Evolutionary conservation across 441 rosid species (phyloP), one percentile per base, ranked within the genome.

Genomic region (Sinapis alba): DNA sequence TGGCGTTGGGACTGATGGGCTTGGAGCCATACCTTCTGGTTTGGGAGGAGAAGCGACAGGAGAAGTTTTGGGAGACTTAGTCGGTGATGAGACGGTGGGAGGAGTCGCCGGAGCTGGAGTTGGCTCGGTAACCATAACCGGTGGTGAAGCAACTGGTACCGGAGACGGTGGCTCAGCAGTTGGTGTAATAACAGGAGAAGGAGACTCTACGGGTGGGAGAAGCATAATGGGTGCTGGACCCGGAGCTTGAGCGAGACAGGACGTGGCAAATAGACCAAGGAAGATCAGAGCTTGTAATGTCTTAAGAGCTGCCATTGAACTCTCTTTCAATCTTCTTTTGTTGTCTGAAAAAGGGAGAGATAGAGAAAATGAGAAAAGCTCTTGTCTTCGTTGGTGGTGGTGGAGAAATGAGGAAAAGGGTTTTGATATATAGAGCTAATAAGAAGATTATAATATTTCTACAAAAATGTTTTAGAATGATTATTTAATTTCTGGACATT

Each of bases 181-280:
- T 56, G 76, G 80, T 50, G 81, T 38, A 10, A 65, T 6, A 32
- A 34, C 73, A 0, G 70, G 77, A 47, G 74, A 5, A 45, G 76
- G 79, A 26, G 79, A 62, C 12, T 43, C 71, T 2, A 73, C 66
- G 3, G 79, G 82, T 4, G 82, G 76, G 58, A 74, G 60, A 59
- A 65, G 11, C 3, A 81, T 65, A 0, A 85, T 1, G 69, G 81
- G 80, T 18, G 89, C 65, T 0, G 87, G 72, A n/a, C 81, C 56
- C 2, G 97, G 97, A 41, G 96, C 84, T 65, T 92, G 94, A 19
- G 94, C 94, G 65, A 84, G 61, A 81, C 88, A 85, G 13, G 94
- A 85, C 4, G 89, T 80, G 77, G 86, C 21, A 78, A 92, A 60
- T 24, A 92, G 84, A 75, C 88, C 88, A 68, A 92, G 68, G 71